A percentile compares a stretch with the other conserved stretches of the same genome.
Conservation (phyloP, 441 rosid genomes). For the Populus hybrid region DNA sequence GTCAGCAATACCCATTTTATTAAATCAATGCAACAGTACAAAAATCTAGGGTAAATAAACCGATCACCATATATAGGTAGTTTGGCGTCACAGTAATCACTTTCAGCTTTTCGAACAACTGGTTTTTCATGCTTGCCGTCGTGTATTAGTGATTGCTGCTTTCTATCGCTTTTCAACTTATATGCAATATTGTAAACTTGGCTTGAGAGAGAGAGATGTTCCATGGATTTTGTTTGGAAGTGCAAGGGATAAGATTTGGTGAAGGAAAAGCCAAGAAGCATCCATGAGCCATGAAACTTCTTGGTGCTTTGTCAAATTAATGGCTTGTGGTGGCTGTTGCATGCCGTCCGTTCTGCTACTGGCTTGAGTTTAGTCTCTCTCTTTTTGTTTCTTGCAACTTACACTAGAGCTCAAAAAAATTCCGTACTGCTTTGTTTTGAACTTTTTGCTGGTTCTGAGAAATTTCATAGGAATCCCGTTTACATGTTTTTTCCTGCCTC, state of each 20-base stretch:
- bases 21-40: no score
- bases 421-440: not conserved
- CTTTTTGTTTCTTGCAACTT: not conserved
- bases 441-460: constrained; percentile 2
- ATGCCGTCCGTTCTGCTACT: no score
- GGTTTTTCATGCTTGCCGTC: no score
- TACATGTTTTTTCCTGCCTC: not conserved
- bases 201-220: not conserved
- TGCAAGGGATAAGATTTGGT: not conserved
- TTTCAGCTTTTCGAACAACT: no score
- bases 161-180: no score
- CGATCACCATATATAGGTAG: no score
- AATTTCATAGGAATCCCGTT: not conserved
- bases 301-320: not conserved
- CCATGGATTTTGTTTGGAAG: constrained; percentile 7
- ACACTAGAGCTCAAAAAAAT: not conserved
- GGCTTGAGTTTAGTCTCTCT: not conserved
- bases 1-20: no score
- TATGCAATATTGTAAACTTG: no score
- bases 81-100: no score
- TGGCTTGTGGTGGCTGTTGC: not conserved
- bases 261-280: constrained; percentile 18
- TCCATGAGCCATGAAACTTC: constrained; percentile 42
- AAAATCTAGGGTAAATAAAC: no score
- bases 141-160: no score